Evolutionary conservation across 768 basidiomycete genomes (phyloP).

Genomic region (Amanita inopinata): DNA sequence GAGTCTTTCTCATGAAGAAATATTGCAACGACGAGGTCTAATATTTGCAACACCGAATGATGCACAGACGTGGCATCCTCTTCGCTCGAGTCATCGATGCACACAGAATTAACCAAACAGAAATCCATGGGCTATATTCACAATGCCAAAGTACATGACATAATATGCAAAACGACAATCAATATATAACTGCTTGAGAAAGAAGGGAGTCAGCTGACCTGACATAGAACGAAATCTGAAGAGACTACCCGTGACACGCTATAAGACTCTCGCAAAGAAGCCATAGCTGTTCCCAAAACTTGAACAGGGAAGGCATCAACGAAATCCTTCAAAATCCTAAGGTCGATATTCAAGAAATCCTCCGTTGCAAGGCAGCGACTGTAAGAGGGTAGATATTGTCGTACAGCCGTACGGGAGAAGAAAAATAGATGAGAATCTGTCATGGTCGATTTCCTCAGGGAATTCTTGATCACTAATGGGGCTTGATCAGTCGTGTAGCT

Average conservation of each 20-base stretch:
- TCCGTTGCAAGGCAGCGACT: background rate
- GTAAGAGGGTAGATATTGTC: background rate
- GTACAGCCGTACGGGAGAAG: slow-evolving; percentile 16
- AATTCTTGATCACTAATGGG: slow-evolving; percentile 21
- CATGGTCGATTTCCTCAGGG: slow-evolving; percentile 6
- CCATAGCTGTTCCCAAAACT: background rate
- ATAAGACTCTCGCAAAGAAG: slow-evolving; percentile 7
- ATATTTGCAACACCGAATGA: slow-evolving; percentile 27
- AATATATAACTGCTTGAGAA: slow-evolving; percentile 17
- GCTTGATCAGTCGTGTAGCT: slow-evolving; percentile 32
- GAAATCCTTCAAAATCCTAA: background rate
- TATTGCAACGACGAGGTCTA: slow-evolving; percentile 32
- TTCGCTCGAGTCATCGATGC: slow-evolving; percentile 16
- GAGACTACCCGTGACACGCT: slow-evolving; percentile 19
- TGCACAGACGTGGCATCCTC: slow-evolving; percentile 20
- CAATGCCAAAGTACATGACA: slow-evolving; percentile 13
- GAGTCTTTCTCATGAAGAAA: slow-evolving; percentile 25
- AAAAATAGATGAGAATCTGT: slow-evolving; percentile 17
- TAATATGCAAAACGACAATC: slow-evolving; percentile 13
- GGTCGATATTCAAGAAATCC: background rate
- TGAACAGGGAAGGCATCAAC: background rate
- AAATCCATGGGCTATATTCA: slow-evolving; percentile 41
- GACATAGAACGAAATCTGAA: slow-evolving; percentile 26
- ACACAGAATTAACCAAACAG: slow-evolving; percentile 31
- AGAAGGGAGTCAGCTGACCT: slow-evolving; percentile 25